Conservation (phyloP, 2,329 filamentous ascomycete genomes). For the Penicillium vulpinum region DNA sequence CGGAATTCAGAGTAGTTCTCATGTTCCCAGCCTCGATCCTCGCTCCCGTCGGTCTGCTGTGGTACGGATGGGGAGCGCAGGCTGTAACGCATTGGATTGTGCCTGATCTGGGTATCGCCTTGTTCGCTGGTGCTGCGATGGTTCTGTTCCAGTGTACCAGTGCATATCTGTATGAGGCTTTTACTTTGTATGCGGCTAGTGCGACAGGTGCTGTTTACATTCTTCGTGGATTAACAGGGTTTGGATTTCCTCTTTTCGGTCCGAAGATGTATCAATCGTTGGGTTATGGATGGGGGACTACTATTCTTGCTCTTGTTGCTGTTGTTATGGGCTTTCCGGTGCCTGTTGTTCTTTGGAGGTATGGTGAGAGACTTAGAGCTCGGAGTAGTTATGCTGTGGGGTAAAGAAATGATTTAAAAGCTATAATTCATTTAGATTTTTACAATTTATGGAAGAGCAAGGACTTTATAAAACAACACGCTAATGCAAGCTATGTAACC, state of each 20-base stretch:
- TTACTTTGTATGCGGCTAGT: conserved; percentile 48
- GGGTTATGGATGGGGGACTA: conserved; percentile 44
- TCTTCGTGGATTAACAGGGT: conserved; percentile 48
- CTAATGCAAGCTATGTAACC: background rate
- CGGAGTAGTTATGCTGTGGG: background rate
- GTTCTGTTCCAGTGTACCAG: conserved; percentile 36
- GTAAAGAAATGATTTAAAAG: background rate
- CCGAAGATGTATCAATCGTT: conserved; percentile 40
- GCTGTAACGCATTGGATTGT: conserved; percentile 49
- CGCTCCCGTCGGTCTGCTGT: conserved; percentile 51
- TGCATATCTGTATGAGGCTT: conserved; percentile 41
- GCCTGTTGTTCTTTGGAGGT: conserved; percentile 48
- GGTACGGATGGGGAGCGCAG: conserved; percentile 55
- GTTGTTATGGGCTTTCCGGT: conserved; percentile 39
- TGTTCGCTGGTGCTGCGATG: conserved; percentile 48
- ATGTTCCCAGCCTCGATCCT: conserved; percentile 54
- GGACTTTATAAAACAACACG: background rate
- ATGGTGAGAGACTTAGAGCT: conserved; percentile 28
- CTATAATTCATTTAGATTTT: background rate
- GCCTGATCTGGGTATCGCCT: conserved; percentile 49
- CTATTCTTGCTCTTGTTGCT: conserved; percentile 44
- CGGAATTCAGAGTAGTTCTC: conserved; percentile 61
- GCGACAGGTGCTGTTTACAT: conserved; percentile 52
- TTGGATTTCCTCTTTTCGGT: conserved; percentile 53
- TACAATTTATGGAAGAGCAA: background rate